Conservation (phyloP, 495 filamentous ascomycete species). For the Penicillium paxilli region DNA sequence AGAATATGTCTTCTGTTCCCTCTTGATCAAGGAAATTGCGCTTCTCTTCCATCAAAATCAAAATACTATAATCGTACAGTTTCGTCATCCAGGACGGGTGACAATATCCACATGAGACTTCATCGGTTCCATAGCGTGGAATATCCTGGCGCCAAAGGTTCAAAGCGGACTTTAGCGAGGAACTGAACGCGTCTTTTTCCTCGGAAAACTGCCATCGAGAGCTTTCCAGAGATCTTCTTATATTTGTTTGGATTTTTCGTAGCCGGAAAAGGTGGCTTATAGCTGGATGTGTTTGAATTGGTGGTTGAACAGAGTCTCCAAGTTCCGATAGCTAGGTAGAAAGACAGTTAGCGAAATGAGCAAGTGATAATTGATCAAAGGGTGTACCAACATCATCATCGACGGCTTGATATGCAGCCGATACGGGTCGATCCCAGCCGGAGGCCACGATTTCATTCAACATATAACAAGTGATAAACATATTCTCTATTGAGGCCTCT, state of each 20-base stretch:
- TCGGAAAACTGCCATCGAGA: constrained; percentile 10
- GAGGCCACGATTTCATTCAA: constrained; percentile 34
- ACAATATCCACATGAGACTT: constrained; percentile 24
- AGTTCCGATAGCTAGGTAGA: constrained; percentile 27
- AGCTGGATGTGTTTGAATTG: constrained; percentile 22
- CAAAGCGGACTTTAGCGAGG: constrained; percentile 26
- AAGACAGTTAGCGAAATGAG: constrained; percentile 1
- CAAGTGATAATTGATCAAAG: neutral
- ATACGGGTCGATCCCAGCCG: constrained; percentile 34
- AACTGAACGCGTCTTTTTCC: constrained; percentile 14
- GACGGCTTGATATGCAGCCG: constrained; percentile 24
- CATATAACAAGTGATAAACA: constrained; percentile 39
- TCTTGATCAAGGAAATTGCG: constrained; percentile 25
- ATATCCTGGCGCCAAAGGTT: constrained; percentile 35
- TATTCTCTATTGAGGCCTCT: constrained; percentile 25
- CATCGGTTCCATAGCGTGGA: constrained; percentile 25
- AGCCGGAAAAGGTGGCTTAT: constrained; percentile 30
- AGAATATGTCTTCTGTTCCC: constrained; percentile 28
- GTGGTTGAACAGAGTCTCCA: constrained; percentile 26
- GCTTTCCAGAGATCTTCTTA: constrained; percentile 24
- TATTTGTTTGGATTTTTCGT: constrained; percentile 34
- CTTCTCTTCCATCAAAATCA: constrained; percentile 33
- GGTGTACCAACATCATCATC: constrained; percentile 32
- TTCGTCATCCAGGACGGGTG: constrained; percentile 36
- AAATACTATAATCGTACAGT: constrained; percentile 34